phyloP scores from a whole-genome alignment of 2,329 filamentous ascomycete species.

The Neonectria neomacrospora region DNA sequence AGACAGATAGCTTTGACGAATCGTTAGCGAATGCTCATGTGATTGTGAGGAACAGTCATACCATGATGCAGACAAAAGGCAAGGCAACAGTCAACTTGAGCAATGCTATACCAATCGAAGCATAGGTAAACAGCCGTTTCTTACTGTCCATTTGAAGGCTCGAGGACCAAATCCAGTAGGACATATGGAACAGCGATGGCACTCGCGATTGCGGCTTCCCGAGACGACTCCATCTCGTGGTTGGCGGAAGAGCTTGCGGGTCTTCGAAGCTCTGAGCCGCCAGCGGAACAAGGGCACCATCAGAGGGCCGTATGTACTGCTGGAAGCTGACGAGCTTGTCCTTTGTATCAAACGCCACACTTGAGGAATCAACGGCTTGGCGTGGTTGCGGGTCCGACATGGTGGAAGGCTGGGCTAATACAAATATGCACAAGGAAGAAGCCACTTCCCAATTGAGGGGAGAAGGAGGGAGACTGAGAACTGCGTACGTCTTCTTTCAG shows the following conservation, averaged over 20 bases:
- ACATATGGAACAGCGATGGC: conserved; percentile 3
- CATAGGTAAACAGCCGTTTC: background rate
- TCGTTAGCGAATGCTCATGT: too few relatives aligned
- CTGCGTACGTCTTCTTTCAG: too few relatives aligned
- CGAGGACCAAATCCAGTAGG: conserved; percentile 21
- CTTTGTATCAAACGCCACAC: too few relatives aligned
- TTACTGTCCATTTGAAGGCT: background rate
- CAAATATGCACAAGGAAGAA: too few relatives aligned
- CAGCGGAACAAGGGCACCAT: conserved; percentile 20
- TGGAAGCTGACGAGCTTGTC: background rate
- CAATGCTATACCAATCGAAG: background rate
- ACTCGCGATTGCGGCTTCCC: conserved; percentile 9
- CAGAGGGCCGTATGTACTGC: conserved; percentile 7
- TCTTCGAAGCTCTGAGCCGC: conserved; percentile 15
- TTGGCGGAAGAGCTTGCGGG: conserved; percentile 6
- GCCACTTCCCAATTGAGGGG: too few relatives aligned
- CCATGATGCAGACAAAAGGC: conserved; percentile 11
- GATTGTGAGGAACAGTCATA: background rate
- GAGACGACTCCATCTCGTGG: conserved; percentile 20
- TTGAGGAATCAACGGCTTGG: too few relatives aligned
- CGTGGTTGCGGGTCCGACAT: too few relatives aligned
- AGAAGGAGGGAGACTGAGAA: too few relatives aligned
- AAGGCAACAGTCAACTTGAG: conserved; percentile 11
- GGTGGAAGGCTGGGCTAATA: too few relatives aligned
- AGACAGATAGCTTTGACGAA: background rate